Percentiles rank a stretch among this genome's conserved stretches.
Evolutionary conservation across 1,284 basidiomycete species (phyloP).

Genomic region (Moesziomyces sp.): DNA sequence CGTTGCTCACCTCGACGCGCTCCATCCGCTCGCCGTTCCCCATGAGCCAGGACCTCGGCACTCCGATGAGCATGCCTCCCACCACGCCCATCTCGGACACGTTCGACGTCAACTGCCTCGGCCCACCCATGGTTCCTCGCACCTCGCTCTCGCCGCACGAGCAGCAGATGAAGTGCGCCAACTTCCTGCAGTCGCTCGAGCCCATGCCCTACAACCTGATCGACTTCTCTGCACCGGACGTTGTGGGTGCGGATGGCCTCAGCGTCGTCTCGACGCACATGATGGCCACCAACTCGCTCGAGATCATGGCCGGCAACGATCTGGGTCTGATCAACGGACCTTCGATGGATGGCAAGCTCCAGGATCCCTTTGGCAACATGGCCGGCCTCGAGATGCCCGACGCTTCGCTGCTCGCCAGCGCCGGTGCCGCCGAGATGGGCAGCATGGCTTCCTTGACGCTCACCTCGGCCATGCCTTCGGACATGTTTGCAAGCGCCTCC

Average conservation of each 20-base stretch:
- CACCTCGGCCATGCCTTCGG: constrained; percentile 39
- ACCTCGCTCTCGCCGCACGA: constrained; percentile 39
- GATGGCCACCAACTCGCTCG: constrained; percentile 27
- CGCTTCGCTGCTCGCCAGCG: constrained; percentile 25
- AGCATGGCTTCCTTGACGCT: constrained; percentile 29
- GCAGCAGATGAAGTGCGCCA: constrained; percentile 51
- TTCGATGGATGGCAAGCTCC: constrained; percentile 37
- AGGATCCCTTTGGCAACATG: constrained; percentile 35
- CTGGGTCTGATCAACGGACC: constrained; percentile 45
- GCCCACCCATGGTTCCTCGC: constrained; percentile 45
- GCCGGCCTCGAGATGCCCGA: constrained; percentile 31
- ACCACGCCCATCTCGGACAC: constrained; percentile 45
- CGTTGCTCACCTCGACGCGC: constrained; percentile 36
- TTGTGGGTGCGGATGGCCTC: constrained; percentile 13
- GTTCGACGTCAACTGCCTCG: constrained; percentile 49
- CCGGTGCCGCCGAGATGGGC: constrained; percentile 33
- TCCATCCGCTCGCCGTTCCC: constrained; percentile 39
- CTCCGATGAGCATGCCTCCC: constrained; percentile 46
- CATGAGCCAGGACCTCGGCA: constrained; percentile 47
- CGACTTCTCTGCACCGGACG: constrained; percentile 30
- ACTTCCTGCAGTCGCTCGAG: constrained; percentile 50
- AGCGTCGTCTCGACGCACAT: constrained; percentile 28
- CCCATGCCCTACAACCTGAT: constrained; percentile 40
- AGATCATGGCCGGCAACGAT: constrained; percentile 47
- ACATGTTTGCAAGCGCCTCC: constrained; percentile 32